phyloP scores from a whole-genome alignment of 192 early-diverging fungal genomes.

The Umbelopsis sp. region DNA sequence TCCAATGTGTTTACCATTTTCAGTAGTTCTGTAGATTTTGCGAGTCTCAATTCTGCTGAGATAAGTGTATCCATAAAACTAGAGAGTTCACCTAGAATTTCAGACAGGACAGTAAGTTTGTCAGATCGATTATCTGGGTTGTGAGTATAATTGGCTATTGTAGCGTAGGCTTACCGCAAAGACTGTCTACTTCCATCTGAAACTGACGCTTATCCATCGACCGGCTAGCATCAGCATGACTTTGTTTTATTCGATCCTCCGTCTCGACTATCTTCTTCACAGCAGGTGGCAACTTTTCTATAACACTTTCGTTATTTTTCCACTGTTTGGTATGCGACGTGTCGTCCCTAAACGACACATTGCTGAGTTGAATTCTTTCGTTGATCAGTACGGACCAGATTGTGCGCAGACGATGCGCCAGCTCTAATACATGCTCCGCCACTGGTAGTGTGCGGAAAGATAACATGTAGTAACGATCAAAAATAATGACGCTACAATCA shows the following conservation, averaged over 20 bases:
- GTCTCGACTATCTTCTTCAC: constrained; percentile 33
- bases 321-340: neutral
- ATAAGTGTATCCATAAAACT: constrained; percentile 39
- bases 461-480: constrained; percentile 62
- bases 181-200: constrained; percentile 18
- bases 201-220: constrained; percentile 28
- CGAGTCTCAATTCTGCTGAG: constrained; percentile 30
- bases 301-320: constrained; percentile 15
- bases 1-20: constrained; percentile 32
- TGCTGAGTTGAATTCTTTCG: constrained; percentile 30
- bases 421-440: constrained; percentile 44
- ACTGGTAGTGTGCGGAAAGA: constrained; percentile 45
- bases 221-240: neutral
- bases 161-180: constrained; percentile 25
- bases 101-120: neutral
- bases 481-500: constrained; percentile 55
- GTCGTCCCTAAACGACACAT: neutral
- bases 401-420: constrained; percentile 53
- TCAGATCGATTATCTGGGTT: neutral
- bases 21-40: constrained; percentile 38
- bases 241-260: constrained; percentile 1
- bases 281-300: constrained; percentile 20
- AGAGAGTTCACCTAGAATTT: constrained; percentile 27
- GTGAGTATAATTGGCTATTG: neutral
- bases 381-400: constrained; percentile 51